Evolutionary conservation across 495 filamentous ascomycete genomes (phyloP), one percentile per base, ranked within the genome.

Genomic region (Neurospora sp.): DNA sequence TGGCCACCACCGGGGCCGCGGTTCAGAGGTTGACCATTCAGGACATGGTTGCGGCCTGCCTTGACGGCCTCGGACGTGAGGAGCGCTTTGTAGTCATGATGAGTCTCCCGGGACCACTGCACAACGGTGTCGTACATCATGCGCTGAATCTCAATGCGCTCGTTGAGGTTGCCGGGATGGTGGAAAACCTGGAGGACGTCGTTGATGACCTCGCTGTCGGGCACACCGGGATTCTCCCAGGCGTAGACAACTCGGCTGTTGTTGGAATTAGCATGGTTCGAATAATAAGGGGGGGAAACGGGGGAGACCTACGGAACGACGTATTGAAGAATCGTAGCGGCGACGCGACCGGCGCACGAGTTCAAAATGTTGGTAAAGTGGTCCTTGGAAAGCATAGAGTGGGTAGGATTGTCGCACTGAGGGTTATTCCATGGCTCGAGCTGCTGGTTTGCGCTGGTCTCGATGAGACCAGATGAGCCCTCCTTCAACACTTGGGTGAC

Each of bases 311-410:
- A 87, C 73, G 95, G 94, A 4, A 94, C 91, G 39, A 91, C 88
- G 77, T 95, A 98, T 85, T 92, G 86, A 6, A 98, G 81, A 70
- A 97, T 91, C 0, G 87, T 88, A 3, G 91, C 82, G 10, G 94
- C 94, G 27, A 98, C 88, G 27, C 91, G 87, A 14, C 95, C 95
- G 3, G 94, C 94, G 68, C 93, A 93, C 39, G 92, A 86, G 82
- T 98, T 98, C 39, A 98, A 85, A 39, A 94, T 85, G 81, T 98
- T 97, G 74, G 92, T 92, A 77, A 98, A 98, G 79, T 99, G 96
- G 77, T 99, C 96, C 82, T 98, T 98, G 72, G 93, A 94, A 7
- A 98, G 88, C 82, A 98, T 89, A 12, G 92, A 96, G 84, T 98
- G 96, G 4, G 96, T 99, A 8, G 96, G 96, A 80, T 98, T 91